Percentiles rank a stretch among this genome's conserved stretches.
Conservation (phyloP, 305 asterid species). For the Fraxinus paxiana region DNA sequence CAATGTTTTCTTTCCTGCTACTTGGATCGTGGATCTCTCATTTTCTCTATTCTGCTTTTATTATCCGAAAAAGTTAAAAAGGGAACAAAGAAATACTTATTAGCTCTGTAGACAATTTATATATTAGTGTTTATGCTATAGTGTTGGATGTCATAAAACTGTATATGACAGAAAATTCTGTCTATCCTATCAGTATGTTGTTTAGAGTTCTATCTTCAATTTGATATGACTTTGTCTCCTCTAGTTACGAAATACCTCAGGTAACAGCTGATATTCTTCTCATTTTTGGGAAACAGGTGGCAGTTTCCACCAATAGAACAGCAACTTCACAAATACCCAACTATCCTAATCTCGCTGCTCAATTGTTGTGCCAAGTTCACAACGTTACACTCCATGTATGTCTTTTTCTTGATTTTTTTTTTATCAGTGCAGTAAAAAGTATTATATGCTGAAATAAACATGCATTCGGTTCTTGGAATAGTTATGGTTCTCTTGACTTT, state of each 20-base stretch:
- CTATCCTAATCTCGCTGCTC: constrained; percentile 84
- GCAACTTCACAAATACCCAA: constrained; percentile 80
- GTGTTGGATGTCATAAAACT: neutral
- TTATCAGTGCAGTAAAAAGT: neutral
- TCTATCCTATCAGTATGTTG: neutral
- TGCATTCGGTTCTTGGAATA: neutral
- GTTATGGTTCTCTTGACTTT: neutral
- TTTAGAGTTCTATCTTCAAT: neutral
- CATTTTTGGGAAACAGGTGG: constrained; percentile 50
- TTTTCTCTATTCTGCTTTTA: neutral
- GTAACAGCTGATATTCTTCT: constrained; percentile 13
- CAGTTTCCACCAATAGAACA: constrained; percentile 79
- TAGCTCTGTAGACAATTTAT: neutral
- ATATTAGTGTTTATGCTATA: neutral
- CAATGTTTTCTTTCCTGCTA: neutral
- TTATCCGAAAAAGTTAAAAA: neutral
- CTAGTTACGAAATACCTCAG: neutral
- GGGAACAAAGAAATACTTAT: neutral
- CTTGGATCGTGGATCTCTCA: neutral
- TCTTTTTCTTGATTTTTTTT: neutral
- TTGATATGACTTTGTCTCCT: neutral
- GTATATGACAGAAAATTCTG: neutral
- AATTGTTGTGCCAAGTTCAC: constrained; percentile 86
- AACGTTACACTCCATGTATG: constrained; percentile 79
- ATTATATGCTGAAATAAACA: neutral